Evolutionary conservation across 2,329 filamentous ascomycete genomes (phyloP).

Genomic region (Coniochaeta hoffmannii): DNA sequence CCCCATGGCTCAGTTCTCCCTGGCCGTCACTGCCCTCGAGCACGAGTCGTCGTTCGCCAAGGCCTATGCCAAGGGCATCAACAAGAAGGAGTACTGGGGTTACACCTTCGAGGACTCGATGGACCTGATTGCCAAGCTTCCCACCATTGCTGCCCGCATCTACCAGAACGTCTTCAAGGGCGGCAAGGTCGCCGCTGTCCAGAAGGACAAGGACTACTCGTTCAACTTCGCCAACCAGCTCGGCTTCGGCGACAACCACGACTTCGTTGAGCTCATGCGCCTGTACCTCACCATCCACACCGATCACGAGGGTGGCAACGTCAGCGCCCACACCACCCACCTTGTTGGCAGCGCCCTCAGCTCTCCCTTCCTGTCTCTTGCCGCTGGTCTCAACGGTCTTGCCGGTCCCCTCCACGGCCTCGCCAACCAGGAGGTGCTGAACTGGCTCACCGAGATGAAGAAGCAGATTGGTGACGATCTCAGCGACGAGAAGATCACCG

Average conservation of each 20-base stretch:
- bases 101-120: constrained; percentile 98
- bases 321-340: constrained; percentile 97
- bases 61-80: constrained; percentile 97
- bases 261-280: constrained; percentile 97
- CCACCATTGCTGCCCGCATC: constrained; percentile 95
- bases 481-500: constrained; percentile 91
- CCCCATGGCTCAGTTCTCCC: constrained; percentile 99
- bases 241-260: constrained; percentile 86
- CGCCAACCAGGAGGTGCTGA: constrained; percentile 98
- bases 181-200: constrained; percentile 89
- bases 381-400: constrained; percentile 95
- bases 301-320: constrained; percentile 99
- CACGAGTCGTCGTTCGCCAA: constrained; percentile 97
- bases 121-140: constrained; percentile 99
- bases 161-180: constrained; percentile 99
- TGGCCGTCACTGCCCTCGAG: constrained; percentile 96
- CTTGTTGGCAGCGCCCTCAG: constrained; percentile 93
- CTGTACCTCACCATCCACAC: constrained; percentile 99
- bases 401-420: constrained; percentile 97
- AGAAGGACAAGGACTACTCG: constrained; percentile 99
- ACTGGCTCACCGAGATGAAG: constrained; percentile 99
- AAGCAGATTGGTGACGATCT: constrained; percentile 86
- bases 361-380: constrained; percentile 94
- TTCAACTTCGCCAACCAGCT: constrained; percentile 99
- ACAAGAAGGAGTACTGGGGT: constrained; percentile 99